Evolutionary conservation across 2,329 filamentous ascomycete genomes (phyloP).

Genomic region (Ilyonectria mors-panacis): DNA sequence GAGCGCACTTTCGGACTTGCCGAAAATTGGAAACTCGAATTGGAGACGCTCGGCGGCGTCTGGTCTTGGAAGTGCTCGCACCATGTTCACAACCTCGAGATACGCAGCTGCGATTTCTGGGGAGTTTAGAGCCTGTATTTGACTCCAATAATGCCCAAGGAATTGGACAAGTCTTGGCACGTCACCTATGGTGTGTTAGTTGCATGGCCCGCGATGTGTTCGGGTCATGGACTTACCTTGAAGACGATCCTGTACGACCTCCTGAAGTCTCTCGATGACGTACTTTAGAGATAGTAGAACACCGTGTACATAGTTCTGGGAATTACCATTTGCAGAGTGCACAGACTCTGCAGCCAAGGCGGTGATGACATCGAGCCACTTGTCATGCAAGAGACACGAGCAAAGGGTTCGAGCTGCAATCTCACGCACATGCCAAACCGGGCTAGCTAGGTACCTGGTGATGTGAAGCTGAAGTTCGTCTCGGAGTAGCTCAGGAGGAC

Average conservation of each 20-base stretch:
- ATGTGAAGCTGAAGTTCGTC: constrained; percentile 72
- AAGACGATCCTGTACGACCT: constrained; percentile 61
- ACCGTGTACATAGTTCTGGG: constrained; percentile 72
- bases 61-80: constrained; percentile 51
- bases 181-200: constrained; percentile 51
- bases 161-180: constrained; percentile 50
- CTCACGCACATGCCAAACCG: constrained; percentile 85
- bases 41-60: constrained; percentile 37
- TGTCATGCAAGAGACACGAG: constrained; percentile 69
- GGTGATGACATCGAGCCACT: constrained; percentile 62
- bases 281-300: constrained; percentile 70
- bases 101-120: constrained; percentile 63
- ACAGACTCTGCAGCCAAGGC: constrained; percentile 54
- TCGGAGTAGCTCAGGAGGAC: constrained; percentile 72
- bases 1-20: constrained; percentile 53
- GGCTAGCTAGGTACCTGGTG: constrained; percentile 74
- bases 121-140: constrained; percentile 46
- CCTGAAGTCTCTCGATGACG: constrained; percentile 67
- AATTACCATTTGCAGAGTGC: constrained; percentile 42
- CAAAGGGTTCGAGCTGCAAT: constrained; percentile 83
- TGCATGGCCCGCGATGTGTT: neutral
- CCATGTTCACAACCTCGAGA: constrained; percentile 62
- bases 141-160: constrained; percentile 47
- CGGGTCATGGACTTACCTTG: constrained; percentile 55
- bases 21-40: constrained; percentile 38